Evolutionary conservation across 116 monocot genomes (phyloP).

Genomic region (Trichopus zeylanicus): DNA sequence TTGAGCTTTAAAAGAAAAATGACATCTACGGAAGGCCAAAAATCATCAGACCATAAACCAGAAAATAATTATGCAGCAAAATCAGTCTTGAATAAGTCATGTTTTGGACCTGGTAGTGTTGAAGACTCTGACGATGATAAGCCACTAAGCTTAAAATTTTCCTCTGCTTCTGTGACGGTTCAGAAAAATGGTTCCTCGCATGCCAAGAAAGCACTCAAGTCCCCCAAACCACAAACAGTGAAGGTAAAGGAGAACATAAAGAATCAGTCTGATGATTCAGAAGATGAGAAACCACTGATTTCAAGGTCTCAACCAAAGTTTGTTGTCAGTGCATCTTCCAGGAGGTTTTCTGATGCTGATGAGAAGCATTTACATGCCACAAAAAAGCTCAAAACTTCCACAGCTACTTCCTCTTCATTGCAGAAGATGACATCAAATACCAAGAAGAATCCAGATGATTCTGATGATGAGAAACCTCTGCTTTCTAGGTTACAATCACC

Average conservation of each 20-base stretch:
- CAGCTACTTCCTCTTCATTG: not conserved
- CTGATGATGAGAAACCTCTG: not conserved
- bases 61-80: not conserved
- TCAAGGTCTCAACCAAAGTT: not conserved
- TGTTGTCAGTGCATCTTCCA: not conserved
- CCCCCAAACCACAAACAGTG: not conserved
- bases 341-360: not conserved
- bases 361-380: not conserved
- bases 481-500: not conserved
- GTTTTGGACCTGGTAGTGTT: not conserved
- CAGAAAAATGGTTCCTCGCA: not conserved
- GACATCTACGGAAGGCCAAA: not conserved
- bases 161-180: not conserved
- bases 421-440: not conserved
- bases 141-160: not conserved
- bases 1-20: not conserved
- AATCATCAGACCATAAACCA: not conserved
- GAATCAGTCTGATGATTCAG: not conserved
- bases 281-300: not conserved
- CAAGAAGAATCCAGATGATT: not conserved
- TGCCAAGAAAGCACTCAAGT: not conserved
- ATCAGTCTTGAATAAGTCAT: not conserved
- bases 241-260: not conserved
- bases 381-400: not conserved
- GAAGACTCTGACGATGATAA: not conserved